A percentile compares a stretch with the other conserved stretches of the same genome.
Evolutionary conservation across 2,329 filamentous ascomycete genomes (phyloP).

Genomic region (Hymenoscyphus albidus): DNA sequence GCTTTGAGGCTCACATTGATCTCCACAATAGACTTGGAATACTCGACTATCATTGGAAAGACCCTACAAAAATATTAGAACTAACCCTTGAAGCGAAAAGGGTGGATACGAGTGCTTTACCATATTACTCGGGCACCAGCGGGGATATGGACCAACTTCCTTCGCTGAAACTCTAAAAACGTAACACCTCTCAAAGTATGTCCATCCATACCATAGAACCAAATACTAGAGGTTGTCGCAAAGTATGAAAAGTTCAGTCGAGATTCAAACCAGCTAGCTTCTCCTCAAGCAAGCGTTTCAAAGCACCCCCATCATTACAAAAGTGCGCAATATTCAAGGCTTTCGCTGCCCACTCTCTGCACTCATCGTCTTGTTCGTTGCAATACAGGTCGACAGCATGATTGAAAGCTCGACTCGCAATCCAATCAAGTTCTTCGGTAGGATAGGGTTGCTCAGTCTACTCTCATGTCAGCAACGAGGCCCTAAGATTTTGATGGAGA

Average conservation of each 20-base stretch:
- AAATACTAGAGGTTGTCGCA: too few relatives aligned
- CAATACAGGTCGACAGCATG: constrained; percentile 64
- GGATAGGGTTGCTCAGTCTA: constrained; percentile 54
- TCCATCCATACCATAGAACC: too few relatives aligned
- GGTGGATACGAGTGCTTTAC: too few relatives aligned
- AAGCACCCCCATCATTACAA: constrained; percentile 29
- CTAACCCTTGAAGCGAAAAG: too few relatives aligned
- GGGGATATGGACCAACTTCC: too few relatives aligned
- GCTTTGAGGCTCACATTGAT: too few relatives aligned
- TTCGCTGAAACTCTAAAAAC: too few relatives aligned
- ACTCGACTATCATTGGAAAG: too few relatives aligned
- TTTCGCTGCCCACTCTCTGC: constrained; percentile 41
- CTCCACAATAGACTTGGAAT: too few relatives aligned
- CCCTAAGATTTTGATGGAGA: background rate
- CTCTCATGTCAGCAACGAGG: constrained; percentile 23
- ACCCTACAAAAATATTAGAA: too few relatives aligned
- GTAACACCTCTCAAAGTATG: too few relatives aligned
- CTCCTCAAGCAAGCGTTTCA: constrained; percentile 30
- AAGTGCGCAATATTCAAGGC: constrained; percentile 34
- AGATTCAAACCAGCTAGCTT: constrained; percentile 31
- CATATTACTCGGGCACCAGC: too few relatives aligned
- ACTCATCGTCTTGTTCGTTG: constrained; percentile 49
- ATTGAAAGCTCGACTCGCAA: constrained; percentile 67
- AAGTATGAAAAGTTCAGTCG: background rate
- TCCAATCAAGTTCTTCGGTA: constrained; percentile 67